Base-by-base conservation (phyloP, 2,329 filamentous ascomycete genomes). In the Penicillium sp. region DNA sequence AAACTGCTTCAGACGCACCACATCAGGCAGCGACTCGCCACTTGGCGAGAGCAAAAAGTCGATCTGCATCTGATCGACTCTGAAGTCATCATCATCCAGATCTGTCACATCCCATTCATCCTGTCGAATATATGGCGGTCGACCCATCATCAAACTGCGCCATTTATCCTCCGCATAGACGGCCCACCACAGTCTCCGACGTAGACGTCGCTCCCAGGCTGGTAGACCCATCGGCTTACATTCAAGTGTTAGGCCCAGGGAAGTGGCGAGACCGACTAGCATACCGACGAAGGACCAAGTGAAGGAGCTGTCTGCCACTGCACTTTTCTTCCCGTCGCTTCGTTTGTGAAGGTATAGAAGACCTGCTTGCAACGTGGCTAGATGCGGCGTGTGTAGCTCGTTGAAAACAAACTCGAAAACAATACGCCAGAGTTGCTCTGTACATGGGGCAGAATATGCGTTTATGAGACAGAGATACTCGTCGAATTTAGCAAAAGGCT, bases 161-260 rank as follows among this genome's bases (percentile, higher is more conserved):
- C 68, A 73, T 42, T 68, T 73, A 44, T 72, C 70, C 44, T 73
- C 67, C 1, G 64, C 48, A 40, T 71, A 73, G 0, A 71, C 44
- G 10, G 64, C 67, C 71, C 71, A 73, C 69, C 71, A 74, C 5
- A 74, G 51, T n/a, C 71, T 51, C 24, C 67, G 49, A 3, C 71
- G 65, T 6, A 73, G 59, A 18, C 70, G 56, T 52, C 69, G 67
- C 47, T 73, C 70, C 59, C 65, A 66, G 1, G 59, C 51, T 2
- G 70, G 70, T 26, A 72, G 58, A 11, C 67, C 66, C 64, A 67
- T 68, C 28, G 61, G 61, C 3, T 55, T 58, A 40, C 63, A 68
- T 36, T 72, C 68, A 3, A 72, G 51, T 16, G 69, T 62, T 3
- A 72, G 56, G 2, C 68, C 69, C 0, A 72, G 57, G 5, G 64